phyloP scores from a whole-genome alignment of 805 yeast species.

The Candida golubevii region DNA sequence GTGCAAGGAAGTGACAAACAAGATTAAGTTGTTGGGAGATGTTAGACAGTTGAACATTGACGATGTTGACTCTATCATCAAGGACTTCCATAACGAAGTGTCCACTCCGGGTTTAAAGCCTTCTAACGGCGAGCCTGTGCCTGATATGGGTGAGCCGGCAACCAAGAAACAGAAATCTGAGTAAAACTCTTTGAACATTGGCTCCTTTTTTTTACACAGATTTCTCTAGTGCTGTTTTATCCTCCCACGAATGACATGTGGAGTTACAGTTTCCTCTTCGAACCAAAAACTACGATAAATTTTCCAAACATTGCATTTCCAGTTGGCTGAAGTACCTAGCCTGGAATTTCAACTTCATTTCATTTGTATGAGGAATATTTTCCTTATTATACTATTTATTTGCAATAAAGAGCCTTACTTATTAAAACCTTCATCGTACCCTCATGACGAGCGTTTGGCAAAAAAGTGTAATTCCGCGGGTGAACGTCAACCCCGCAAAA shows the following conservation, averaged over 20 bases:
- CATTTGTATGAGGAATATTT: too few species aligned
- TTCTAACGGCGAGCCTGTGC: slow-evolving; percentile 16
- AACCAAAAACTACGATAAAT: slow-evolving; percentile 4
- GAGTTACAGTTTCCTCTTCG: slow-evolving; percentile 1
- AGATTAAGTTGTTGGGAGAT: slow-evolving; percentile 56
- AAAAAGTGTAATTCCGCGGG: too few species aligned
- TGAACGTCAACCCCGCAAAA: too few species aligned
- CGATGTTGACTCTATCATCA: slow-evolving; percentile 57
- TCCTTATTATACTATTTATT: too few species aligned
- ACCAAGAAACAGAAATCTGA: slow-evolving; percentile 37
- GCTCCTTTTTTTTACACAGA: neutral
- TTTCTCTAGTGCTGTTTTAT: slow-evolving; percentile 2
- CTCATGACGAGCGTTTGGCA: too few species aligned
- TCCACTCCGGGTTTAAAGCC: slow-evolving; percentile 29
- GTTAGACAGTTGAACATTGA: slow-evolving; percentile 56
- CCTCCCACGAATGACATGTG: slow-evolving; percentile 6
- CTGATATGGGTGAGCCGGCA: slow-evolving; percentile 28
- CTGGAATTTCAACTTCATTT: too few species aligned
- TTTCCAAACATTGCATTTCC: slow-evolving; percentile 5
- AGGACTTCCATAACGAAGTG: slow-evolving; percentile 47
- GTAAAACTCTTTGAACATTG: slow-evolving; percentile 8
- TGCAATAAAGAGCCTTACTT: too few species aligned
- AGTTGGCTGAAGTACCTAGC: too few species aligned
- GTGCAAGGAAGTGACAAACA: slow-evolving; percentile 51
- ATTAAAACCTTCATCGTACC: too few species aligned